These are phyloP conservation scores for Phaeomoniella chlamydospora DNA, from an alignment of 2,329 filamentous ascomycete species.

Conservation along the genomic window DNA sequence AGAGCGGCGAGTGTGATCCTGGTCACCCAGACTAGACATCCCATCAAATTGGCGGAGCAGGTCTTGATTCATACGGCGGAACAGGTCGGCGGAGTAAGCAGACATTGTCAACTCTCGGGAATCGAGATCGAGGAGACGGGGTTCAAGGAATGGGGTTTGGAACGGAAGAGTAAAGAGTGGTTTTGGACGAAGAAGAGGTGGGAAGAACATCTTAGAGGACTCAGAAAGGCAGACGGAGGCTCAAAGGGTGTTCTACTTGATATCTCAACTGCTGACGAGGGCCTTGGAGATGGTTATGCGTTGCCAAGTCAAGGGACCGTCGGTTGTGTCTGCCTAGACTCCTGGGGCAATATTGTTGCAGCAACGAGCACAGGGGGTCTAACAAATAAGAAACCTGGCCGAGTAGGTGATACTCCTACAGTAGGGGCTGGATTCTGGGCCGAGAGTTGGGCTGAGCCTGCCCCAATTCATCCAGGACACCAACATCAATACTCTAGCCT, in stretches of 20 bases:
- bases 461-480: neutral
- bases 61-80: slow-evolving; percentile 54
- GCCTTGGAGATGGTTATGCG: slow-evolving; percentile 39
- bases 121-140: slow-evolving; percentile 44
- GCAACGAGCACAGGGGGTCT: slow-evolving; percentile 59
- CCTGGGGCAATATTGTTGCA: slow-evolving; percentile 56
- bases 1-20: slow-evolving; percentile 66
- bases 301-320: slow-evolving; percentile 74
- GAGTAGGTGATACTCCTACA: slow-evolving; percentile 75
- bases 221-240: slow-evolving; percentile 29
- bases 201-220: slow-evolving; percentile 58
- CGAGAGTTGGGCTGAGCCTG: slow-evolving; percentile 51
- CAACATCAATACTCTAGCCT: neutral
- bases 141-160: slow-evolving; percentile 38
- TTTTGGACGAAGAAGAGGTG: slow-evolving; percentile 68
- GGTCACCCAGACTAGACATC: slow-evolving; percentile 60
- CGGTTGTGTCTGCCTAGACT: slow-evolving; percentile 68
- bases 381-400: slow-evolving; percentile 76
- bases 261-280: slow-evolving; percentile 17
- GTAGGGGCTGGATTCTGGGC: slow-evolving; percentile 83
- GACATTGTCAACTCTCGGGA: slow-evolving; percentile 56
- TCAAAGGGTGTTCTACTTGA: slow-evolving; percentile 1
- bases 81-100: slow-evolving; percentile 29
- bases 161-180: slow-evolving; percentile 54
- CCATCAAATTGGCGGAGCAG: slow-evolving; percentile 57